Evolutionary conservation across 2,329 filamentous ascomycete species (phyloP), one percentile per base, ranked within the genome.

Genomic region (Xylaria sp.): DNA sequence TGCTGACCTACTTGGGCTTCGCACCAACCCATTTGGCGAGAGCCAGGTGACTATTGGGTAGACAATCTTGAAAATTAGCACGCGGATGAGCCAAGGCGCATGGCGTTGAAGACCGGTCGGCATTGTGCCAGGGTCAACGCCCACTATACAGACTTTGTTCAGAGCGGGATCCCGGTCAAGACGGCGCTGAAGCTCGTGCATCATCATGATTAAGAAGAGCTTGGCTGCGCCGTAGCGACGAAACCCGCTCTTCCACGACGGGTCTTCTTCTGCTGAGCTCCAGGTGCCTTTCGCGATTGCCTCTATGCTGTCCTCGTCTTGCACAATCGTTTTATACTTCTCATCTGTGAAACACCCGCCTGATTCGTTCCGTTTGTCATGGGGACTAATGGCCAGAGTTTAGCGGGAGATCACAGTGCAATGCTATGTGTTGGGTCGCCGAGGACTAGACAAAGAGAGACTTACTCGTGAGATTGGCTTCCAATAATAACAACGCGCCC

Each of bases 381-480:
- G 18, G 13, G 68, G 49, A 41, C 56, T 70, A 31, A 43, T 23
- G 18, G 15, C 23, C 12, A 52, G 20, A 28, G 25, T 15, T 43
- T 18, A 43, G 41, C 41, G 18, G 41, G 12, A 15, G 41, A 28
- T 43, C 12, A 5, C 41, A 15, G 5, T 43, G 12, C 41, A 13
- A 43, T 43, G 12, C 5, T 15, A 43, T 18, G 5, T 43, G 41
- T 43, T 18, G 33, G 33, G 8, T 43, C 10, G 18, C 18, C 12
- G 18, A 15, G 12, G 18, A 6, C 41, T 33, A n/a, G 41, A 8
- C 18, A 4, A 15, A 25, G 54, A 52, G 15, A 41, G 31, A 73
- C 77, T 73, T 72, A 82, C 80, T 82, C 77, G 57, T 82, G 80
- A 8, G 66, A 28, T 56, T 68, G 58, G 52, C 73, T 75, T 20